Conservation (phyloP, 202 grass and related monocot species). For the Schoenoplectus triqueter region DNA sequence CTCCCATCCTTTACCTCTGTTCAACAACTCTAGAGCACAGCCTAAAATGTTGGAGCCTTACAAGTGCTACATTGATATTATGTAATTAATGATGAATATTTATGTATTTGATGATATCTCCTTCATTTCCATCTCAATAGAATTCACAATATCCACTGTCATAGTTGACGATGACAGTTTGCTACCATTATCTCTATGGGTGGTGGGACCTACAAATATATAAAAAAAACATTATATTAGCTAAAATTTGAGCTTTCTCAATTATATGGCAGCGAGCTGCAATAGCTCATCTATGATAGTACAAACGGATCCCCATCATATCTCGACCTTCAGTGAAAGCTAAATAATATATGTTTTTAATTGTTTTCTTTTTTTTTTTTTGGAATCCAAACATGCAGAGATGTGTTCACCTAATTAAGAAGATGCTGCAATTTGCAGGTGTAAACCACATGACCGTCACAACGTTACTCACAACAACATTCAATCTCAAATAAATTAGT, state of each 20-base stretch:
- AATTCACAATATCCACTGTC: too few relatives aligned
- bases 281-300: too few relatives aligned
- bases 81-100: background rate
- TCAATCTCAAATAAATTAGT: too few relatives aligned
- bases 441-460: slow-evolving; percentile 6
- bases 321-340: background rate
- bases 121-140: too few relatives aligned
- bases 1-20: too few relatives aligned
- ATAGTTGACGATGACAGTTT: too few relatives aligned
- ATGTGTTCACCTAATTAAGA: background rate
- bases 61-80: background rate
- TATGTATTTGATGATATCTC: background rate
- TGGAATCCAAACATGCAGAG: slow-evolving; percentile 8
- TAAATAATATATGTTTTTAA: background rate
- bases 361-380: slow-evolving; percentile 10
- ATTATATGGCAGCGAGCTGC: too few relatives aligned
- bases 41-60: background rate
- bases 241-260: too few relatives aligned
- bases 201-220: too few relatives aligned
- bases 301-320: background rate
- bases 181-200: too few relatives aligned
- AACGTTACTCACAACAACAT: background rate
- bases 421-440: background rate
- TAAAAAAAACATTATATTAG: too few relatives aligned
- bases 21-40: background rate